phyloP scores from a whole-genome alignment of 2,329 filamentous ascomycete genomes.

The Monosporascus sp. region DNA sequence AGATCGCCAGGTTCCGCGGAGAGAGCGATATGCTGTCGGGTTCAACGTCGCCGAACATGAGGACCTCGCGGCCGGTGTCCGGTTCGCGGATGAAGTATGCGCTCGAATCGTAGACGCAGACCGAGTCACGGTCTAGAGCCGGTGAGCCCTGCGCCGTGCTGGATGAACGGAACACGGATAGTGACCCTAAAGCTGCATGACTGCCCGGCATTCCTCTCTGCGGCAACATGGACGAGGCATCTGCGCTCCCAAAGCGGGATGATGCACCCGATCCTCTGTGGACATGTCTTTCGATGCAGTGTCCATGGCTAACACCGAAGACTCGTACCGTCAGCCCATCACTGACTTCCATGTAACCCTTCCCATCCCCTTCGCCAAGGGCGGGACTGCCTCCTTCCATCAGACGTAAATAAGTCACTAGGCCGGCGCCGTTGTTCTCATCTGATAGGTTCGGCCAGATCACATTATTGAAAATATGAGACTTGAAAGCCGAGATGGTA shows the following conservation, averaged over 20 bases:
- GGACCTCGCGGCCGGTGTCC: constrained; percentile 64
- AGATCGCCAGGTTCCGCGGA: constrained; percentile 76
- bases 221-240: constrained; percentile 27
- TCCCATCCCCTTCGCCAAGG: constrained; percentile 71
- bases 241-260: constrained; percentile 45
- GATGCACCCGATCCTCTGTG: constrained; percentile 57
- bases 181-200: constrained; percentile 18
- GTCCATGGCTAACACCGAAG: constrained; percentile 83
- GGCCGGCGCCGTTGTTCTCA: constrained; percentile 87
- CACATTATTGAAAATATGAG: constrained; percentile 93
- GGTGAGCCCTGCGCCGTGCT: constrained; percentile 13
- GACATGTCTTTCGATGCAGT: constrained; percentile 70
- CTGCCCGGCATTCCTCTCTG: constrained; percentile 17
- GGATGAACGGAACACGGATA: constrained; percentile 21
- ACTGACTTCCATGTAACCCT: constrained; percentile 82
- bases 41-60: constrained; percentile 95
- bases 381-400: constrained; percentile 84
- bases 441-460: constrained; percentile 98
- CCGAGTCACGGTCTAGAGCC: constrained; percentile 35
- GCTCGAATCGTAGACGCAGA: constrained; percentile 79
- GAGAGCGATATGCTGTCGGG: constrained; percentile 79
- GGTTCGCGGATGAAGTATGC: constrained; percentile 88
- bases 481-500: constrained; percentile 89
- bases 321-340: constrained; percentile 86
- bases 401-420: constrained; percentile 84